phyloP scores from a whole-genome alignment of 176 grass and related monocot genomes.

The Ananas comosus region DNA sequence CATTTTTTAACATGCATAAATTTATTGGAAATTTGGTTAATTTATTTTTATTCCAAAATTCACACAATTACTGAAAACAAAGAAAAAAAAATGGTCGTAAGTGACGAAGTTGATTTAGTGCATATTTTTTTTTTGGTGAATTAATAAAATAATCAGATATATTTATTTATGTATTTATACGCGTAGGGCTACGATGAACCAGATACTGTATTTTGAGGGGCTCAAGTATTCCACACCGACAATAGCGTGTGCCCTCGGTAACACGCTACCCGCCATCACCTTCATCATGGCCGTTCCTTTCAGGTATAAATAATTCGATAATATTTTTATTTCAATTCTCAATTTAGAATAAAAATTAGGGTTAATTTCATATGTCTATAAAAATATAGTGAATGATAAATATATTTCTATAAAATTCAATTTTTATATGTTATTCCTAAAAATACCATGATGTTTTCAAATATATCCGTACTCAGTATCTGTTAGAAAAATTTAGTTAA shows the following conservation, averaged over 20 bases:
- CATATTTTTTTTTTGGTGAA: background rate
- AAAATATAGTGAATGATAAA: too few relatives aligned
- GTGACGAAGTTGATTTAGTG: background rate
- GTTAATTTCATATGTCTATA: too few relatives aligned
- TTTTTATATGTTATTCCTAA: too few relatives aligned
- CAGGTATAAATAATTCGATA: conserved; percentile 1
- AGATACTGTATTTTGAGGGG: conserved; percentile 69
- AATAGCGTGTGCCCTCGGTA: conserved; percentile 66
- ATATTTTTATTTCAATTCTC: too few relatives aligned
- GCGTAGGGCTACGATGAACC: conserved; percentile 62
- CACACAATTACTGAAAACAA: background rate
- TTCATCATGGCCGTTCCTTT: conserved; percentile 70
- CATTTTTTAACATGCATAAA: too few relatives aligned
- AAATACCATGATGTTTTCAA: too few relatives aligned
- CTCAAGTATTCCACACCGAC: conserved; percentile 75
- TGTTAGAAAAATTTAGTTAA: too few relatives aligned
- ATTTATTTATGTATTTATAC: background rate
- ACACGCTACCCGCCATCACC: conserved; percentile 79
- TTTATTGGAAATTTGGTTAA: too few relatives aligned
- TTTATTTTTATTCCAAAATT: too few relatives aligned
- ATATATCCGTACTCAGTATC: too few relatives aligned
- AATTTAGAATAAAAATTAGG: too few relatives aligned
- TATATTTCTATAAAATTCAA: too few relatives aligned
- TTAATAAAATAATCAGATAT: background rate
- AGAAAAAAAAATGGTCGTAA: background rate